Evolutionary conservation across 768 basidiomycete genomes (phyloP).

Genomic region (Asterophora lycoperdoides): DNA sequence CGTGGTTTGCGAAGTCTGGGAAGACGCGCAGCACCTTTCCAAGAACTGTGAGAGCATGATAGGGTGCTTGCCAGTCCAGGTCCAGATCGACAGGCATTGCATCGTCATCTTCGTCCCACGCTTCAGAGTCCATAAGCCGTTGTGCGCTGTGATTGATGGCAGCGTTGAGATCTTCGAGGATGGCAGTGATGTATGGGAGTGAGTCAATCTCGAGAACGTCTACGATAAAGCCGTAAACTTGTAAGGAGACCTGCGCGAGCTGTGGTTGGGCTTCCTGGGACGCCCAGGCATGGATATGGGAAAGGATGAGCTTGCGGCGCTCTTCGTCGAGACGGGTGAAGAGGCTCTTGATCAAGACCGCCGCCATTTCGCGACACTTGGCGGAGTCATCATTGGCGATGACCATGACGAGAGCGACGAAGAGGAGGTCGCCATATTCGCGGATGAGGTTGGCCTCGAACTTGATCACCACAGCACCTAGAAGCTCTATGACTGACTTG

Average conservation of each 20-base stretch:
- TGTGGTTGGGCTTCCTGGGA: slow-evolving; percentile 53
- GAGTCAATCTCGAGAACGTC: slow-evolving; percentile 57
- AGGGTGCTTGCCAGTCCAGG: slow-evolving; percentile 76
- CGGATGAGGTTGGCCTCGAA: slow-evolving; percentile 69
- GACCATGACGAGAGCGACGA: slow-evolving; percentile 88
- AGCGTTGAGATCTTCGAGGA: slow-evolving; percentile 54
- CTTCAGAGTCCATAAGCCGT: slow-evolving; percentile 36
- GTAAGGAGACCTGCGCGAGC: slow-evolving; percentile 69
- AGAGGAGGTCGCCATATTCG: slow-evolving; percentile 86
- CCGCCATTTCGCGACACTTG: slow-evolving; percentile 86
- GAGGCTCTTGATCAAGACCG: slow-evolving; percentile 74
- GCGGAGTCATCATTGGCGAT: slow-evolving; percentile 91
- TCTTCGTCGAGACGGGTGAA: slow-evolving; percentile 64
- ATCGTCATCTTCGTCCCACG: slow-evolving; percentile 35
- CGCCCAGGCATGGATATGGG: slow-evolving; percentile 79
- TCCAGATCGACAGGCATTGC: slow-evolving; percentile 55
- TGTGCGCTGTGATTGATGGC: slow-evolving; percentile 43
- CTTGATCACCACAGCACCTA: slow-evolving; percentile 80
- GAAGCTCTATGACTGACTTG: slow-evolving; percentile 88
- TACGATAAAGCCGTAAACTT: slow-evolving; percentile 78
- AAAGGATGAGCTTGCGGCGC: slow-evolving; percentile 51
- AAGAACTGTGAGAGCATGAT: slow-evolving; percentile 69
- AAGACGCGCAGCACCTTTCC: slow-evolving; percentile 58
- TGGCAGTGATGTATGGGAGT: slow-evolving; percentile 38
- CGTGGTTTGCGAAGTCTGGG: slow-evolving; percentile 43